These are phyloP conservation scores for Beta corolliflora DNA, from an alignment of 179 eudicot genomes.

Conservation along the genomic window DNA sequence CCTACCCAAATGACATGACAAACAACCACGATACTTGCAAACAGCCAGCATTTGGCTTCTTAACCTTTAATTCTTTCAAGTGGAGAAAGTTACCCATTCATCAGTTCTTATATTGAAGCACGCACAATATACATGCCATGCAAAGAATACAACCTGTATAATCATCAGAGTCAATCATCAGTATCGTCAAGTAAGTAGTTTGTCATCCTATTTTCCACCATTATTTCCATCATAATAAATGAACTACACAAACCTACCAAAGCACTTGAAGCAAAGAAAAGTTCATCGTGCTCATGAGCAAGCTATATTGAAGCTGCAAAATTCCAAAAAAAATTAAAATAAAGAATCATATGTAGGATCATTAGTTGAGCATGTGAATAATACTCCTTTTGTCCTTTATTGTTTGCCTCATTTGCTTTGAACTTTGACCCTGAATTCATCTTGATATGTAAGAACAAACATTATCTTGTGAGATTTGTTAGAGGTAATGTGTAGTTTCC, in stretches of 20 bases:
- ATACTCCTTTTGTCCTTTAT: no score
- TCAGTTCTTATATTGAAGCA: slow-evolving; percentile 77
- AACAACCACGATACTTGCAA: neutral
- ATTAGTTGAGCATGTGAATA: neutral
- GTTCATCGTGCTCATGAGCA: slow-evolving; percentile 64
- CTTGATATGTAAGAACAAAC: no score
- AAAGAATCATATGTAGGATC: neutral
- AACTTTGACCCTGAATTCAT: no score
- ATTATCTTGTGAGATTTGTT: no score
- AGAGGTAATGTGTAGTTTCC: no score
- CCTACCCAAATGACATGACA: neutral
- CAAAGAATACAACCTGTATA: slow-evolving; percentile 53
- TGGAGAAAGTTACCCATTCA: slow-evolving; percentile 64
- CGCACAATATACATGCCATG: slow-evolving; percentile 74
- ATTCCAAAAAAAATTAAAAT: neutral
- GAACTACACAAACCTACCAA: slow-evolving; percentile 69
- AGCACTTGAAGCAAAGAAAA: slow-evolving; percentile 66
- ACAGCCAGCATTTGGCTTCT: neutral
- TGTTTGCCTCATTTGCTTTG: no score
- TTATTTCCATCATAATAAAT: neutral
- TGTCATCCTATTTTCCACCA: neutral
- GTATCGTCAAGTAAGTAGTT: neutral
- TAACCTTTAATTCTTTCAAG: neutral
- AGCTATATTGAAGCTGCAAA: slow-evolving; percentile 43
- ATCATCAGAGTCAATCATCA: slow-evolving; percentile 21